These are phyloP conservation scores for Kluyveromyces wickerhamii DNA, from an alignment of 805 yeast species.

Conservation along the genomic window DNA sequence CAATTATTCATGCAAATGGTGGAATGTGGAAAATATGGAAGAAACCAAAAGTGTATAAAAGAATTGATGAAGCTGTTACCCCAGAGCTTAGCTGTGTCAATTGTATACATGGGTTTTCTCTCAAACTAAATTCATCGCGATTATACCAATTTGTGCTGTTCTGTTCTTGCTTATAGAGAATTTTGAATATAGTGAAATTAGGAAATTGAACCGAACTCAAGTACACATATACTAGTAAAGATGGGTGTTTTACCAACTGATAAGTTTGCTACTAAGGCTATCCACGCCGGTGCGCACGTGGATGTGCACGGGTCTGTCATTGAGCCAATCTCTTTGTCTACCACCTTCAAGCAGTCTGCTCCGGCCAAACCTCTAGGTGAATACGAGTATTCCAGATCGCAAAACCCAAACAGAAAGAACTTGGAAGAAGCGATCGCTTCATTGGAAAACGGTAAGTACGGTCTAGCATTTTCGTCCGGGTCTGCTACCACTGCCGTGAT, in stretches of 20 bases:
- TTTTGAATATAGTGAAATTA: too few species aligned
- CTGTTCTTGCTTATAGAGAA: too few species aligned
- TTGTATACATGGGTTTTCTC: too few species aligned
- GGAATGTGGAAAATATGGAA: too few species aligned
- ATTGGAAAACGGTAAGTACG: slow-evolving; percentile 67
- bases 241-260: slow-evolving; percentile 27
- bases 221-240: slow-evolving; percentile 2
- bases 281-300: slow-evolving; percentile 77
- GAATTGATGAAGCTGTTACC: too few species aligned
- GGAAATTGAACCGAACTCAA: too few species aligned
- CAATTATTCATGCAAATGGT: too few species aligned
- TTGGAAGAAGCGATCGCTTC: slow-evolving; percentile 75
- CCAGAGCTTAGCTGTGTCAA: too few species aligned
- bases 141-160: too few species aligned
- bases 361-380: slow-evolving; percentile 73
- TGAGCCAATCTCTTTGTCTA: slow-evolving; percentile 73
- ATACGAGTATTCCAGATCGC: slow-evolving; percentile 79
- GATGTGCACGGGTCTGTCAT: slow-evolving; percentile 79
- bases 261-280: slow-evolving; percentile 69
- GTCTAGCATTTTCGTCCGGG: slow-evolving; percentile 77
- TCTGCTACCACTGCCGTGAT: slow-evolving; percentile 76
- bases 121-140: too few species aligned
- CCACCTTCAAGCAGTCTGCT: slow-evolving; percentile 74
- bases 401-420: slow-evolving; percentile 79
- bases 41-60: too few species aligned